Conservation (phyloP, 345 rosid species). For the Hibiscus tridactylites region DNA sequence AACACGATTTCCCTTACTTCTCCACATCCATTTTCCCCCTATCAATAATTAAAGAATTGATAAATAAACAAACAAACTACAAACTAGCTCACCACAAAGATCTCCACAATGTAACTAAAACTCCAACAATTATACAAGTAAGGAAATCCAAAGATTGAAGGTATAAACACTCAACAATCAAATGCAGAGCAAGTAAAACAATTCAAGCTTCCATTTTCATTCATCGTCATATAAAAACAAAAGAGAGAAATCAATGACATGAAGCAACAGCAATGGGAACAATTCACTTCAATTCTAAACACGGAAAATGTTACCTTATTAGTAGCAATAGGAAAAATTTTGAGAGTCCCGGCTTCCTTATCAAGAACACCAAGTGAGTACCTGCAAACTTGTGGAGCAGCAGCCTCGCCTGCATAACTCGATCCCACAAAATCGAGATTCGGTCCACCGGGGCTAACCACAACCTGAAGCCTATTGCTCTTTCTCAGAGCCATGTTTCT, state of each 20-base stretch:
- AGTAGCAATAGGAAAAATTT: conserved; percentile 63
- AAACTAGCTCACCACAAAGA: not conserved
- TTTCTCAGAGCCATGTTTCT: conserved; percentile 29
- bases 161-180: too few relatives aligned
- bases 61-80: not conserved
- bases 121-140: not conserved
- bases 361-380: conserved; percentile 68
- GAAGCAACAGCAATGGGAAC: not conserved
- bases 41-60: not conserved
- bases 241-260: not conserved
- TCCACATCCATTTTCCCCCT: not conserved
- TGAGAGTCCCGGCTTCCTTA: conserved; percentile 49
- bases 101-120: not conserved
- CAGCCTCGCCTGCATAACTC: conserved; percentile 58
- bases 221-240: not conserved
- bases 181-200: not conserved
- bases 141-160: too few relatives aligned
- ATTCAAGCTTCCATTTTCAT: not conserved
- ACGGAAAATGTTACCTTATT: conserved; percentile 43
- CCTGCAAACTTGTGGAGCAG: conserved; percentile 47
- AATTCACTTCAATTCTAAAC: not conserved
- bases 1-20: not conserved
- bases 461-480: conserved; percentile 51
- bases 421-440: conserved; percentile 69
- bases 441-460: conserved; percentile 54